Conservation (phyloP, 2,329 filamentous ascomycete genomes). For the Calonectria pseudoreteaudii region DNA sequence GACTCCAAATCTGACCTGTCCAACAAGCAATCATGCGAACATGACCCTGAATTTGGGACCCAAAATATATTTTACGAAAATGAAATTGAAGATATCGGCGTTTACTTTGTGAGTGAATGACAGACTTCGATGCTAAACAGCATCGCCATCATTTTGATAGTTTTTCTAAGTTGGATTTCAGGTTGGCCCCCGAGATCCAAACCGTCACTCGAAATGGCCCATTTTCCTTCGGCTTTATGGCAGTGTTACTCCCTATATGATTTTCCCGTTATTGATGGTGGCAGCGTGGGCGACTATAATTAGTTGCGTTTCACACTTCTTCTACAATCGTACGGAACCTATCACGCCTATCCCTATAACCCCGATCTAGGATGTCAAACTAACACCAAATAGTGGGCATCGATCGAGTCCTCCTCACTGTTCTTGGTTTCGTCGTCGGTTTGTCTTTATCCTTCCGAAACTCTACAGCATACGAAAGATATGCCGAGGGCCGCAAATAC, state of each 20-base stretch:
- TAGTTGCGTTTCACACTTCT: constrained; percentile 64
- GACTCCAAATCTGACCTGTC: not conserved
- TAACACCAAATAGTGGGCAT: constrained; percentile 27
- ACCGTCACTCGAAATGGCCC: constrained; percentile 80
- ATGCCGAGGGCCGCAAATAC: constrained; percentile 70
- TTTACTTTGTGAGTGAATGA: not conserved
- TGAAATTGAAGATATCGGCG: not conserved
- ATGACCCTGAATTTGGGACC: not conserved
- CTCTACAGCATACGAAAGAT: constrained; percentile 80
- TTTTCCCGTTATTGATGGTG: constrained; percentile 73
- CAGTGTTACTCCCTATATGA: constrained; percentile 78
- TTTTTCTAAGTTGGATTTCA: not conserved
- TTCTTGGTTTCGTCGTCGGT: constrained; percentile 83
- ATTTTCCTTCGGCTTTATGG: constrained; percentile 80
- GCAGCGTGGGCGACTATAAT: constrained; percentile 75
- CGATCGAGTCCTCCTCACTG: constrained; percentile 69
- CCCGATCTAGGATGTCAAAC: not conserved
- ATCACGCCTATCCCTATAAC: no score
- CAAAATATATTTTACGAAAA: not conserved
- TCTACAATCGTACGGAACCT: constrained; percentile 47
- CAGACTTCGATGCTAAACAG: not conserved
- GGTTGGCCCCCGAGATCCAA: constrained; percentile 72
- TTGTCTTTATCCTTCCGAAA: constrained; percentile 79
- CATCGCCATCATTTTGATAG: no score
- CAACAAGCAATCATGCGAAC: not conserved